These are phyloP conservation scores for Neurospora sublineolata DNA, from an alignment of 495 filamentous ascomycete genomes.

Conservation along the genomic window DNA sequence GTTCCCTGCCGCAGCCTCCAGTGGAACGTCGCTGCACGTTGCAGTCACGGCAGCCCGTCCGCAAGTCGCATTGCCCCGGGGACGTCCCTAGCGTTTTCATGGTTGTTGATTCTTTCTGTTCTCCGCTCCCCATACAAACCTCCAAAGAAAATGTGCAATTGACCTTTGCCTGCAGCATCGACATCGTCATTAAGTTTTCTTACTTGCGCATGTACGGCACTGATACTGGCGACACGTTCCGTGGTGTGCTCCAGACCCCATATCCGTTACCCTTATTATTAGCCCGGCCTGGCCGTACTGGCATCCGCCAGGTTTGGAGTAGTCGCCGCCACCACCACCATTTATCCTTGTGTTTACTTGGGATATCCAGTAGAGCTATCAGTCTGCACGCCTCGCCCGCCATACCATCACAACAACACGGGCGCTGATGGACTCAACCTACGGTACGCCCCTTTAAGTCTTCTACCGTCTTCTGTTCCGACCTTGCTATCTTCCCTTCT, in stretches of 20 bases:
- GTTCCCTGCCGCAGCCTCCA: background rate
- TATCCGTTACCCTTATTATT: background rate
- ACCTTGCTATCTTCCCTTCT: background rate
- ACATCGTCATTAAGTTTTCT: background rate
- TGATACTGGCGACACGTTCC: background rate
- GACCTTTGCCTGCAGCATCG: conserved; percentile 1
- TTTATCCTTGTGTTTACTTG: background rate
- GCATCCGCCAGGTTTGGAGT: conserved; percentile 1
- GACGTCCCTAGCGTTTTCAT: conserved; percentile 13
- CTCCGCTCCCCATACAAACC: conserved; percentile 12
- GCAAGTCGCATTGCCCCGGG: conserved; percentile 21
- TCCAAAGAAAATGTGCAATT: conserved; percentile 14
- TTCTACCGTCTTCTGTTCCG: background rate
- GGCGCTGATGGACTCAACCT: conserved; percentile 22
- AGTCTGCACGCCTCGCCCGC: background rate
- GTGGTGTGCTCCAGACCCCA: background rate
- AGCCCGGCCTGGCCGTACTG: background rate
- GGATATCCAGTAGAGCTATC: background rate
- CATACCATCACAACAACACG: background rate
- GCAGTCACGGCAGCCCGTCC: background rate
- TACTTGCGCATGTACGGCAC: conserved; percentile 6
- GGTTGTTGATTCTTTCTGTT: conserved; percentile 25
- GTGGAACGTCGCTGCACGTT: background rate
- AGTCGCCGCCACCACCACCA: background rate
- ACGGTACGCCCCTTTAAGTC: conserved; percentile 14